Evolutionary conservation across 805 yeast species (phyloP).

Genomic region (Suhomyces xylopsoci): DNA sequence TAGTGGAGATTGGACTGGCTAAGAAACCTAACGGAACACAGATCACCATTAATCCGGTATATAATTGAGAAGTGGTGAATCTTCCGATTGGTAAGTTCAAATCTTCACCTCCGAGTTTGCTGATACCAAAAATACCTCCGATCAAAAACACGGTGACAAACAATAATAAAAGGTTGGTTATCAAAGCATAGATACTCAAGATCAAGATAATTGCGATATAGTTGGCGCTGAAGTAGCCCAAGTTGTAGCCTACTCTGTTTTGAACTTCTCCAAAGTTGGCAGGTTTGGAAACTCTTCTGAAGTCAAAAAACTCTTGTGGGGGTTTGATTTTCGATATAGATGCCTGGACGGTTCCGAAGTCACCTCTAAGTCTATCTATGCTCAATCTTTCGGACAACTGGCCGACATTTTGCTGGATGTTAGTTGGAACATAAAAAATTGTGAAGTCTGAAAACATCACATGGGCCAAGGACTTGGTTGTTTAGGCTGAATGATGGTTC

Average conservation of each 20-base stretch:
- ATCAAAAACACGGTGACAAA: conserved; percentile 74
- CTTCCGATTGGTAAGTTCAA: conserved; percentile 71
- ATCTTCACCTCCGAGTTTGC: conserved; percentile 77
- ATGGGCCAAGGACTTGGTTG: not conserved
- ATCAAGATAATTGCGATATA: conserved; percentile 70
- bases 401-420: conserved; percentile 11
- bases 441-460: not conserved
- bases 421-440: conserved; percentile 1
- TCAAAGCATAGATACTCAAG: conserved; percentile 77
- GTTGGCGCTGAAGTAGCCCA: conserved; percentile 84
- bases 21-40: conserved; percentile 79
- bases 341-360: conserved; percentile 47
- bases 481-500: conserved; percentile 1
- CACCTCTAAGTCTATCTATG: conserved; percentile 22
- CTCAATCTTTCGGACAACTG: conserved; percentile 22
- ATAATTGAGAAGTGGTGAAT: conserved; percentile 74
- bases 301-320: conserved; percentile 90
- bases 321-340: conserved; percentile 75
- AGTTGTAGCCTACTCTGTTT: conserved; percentile 80
- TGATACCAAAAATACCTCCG: conserved; percentile 76
- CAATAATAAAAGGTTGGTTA: conserved; percentile 80
- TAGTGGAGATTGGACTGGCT: conserved; percentile 84
- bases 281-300: conserved; percentile 88
- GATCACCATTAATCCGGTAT: conserved; percentile 74
- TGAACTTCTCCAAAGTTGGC: conserved; percentile 85